Conservation (phyloP, 768 basidiomycete genomes). For the Filobasidium floriforme region DNA sequence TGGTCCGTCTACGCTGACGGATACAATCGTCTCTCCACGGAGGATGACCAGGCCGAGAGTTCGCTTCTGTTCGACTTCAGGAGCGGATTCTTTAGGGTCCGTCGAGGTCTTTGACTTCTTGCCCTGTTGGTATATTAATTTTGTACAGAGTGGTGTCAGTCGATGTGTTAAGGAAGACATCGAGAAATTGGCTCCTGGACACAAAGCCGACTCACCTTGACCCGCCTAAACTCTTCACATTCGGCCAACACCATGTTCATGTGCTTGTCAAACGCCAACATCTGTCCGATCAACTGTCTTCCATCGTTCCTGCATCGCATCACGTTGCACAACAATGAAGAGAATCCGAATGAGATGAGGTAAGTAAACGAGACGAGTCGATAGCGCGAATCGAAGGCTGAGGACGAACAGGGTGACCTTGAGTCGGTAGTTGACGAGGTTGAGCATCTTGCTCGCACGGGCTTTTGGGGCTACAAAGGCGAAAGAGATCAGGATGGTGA, state of each 20-base stretch:
- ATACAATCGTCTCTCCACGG: conserved; percentile 92
- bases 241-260: conserved; percentile 99
- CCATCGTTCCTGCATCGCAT: conserved; percentile 57
- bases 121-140: no score
- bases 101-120: conserved; percentile 52
- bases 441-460: conserved; percentile 95
- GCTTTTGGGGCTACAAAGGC: conserved; percentile 63
- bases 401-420: conserved; percentile 79
- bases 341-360: neutral
- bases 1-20: conserved; percentile 87
- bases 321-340: neutral
- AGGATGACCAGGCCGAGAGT: conserved; percentile 93
- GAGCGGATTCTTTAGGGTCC: conserved; percentile 51
- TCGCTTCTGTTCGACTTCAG: conserved; percentile 83
- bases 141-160: no score
- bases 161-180: neutral
- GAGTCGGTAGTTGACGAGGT: conserved; percentile 94
- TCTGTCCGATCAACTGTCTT: conserved; percentile 88
- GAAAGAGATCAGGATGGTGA: no score
- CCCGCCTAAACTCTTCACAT: conserved; percentile 92
- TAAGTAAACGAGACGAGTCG: no score
- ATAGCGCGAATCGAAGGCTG: no score
- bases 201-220: conserved; percentile 62
- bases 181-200: no score
- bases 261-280: conserved; percentile 98